phyloP scores from a whole-genome alignment of 2,329 filamentous ascomycete species.

The Waltergamsia citrina region DNA sequence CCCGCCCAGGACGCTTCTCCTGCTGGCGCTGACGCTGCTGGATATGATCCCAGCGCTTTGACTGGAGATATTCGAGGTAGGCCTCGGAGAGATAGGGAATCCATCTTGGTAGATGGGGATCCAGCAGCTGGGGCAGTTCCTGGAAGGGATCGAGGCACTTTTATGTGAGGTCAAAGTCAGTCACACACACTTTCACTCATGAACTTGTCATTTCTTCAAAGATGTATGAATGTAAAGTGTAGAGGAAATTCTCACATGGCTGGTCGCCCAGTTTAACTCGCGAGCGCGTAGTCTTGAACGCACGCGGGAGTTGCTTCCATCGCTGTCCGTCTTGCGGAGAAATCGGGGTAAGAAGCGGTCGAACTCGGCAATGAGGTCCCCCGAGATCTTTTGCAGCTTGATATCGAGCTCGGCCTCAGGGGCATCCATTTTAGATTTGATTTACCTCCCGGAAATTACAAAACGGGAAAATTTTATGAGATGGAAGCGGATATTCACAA shows the following conservation, averaged over 20 bases:
- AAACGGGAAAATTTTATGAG: too few species aligned
- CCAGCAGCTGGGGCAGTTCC: conserved; percentile 87
- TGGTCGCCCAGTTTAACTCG: conserved; percentile 38
- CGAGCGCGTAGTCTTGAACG: conserved; percentile 38
- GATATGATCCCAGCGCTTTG: conserved; percentile 21
- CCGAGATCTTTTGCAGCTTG: conserved; percentile 51
- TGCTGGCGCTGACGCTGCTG: not conserved
- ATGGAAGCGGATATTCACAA: too few species aligned
- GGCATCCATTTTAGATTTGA: conserved; percentile 42
- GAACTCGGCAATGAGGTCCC: conserved; percentile 49
- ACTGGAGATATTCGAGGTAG: conserved; percentile 58
- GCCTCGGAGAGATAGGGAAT: conserved; percentile 66
- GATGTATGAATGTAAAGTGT: not conserved
- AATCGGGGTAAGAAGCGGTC: conserved; percentile 41
- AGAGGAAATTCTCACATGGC: conserved; percentile 25
- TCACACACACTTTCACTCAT: too few species aligned
- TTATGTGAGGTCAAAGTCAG: not conserved
- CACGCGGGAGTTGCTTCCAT: conserved; percentile 28
- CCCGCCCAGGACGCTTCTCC: conserved; percentile 5
- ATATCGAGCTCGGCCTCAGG: conserved; percentile 51
- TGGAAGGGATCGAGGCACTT: conserved; percentile 77
- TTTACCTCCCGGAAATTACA: not conserved
- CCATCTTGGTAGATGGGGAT: conserved; percentile 69
- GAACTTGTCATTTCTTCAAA: not conserved
- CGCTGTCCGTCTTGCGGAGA: conserved; percentile 39